These are phyloP conservation scores for Lachnellula hyalina DNA, from an alignment of 2,329 filamentous ascomycete species.

Conservation along the genomic window DNA sequence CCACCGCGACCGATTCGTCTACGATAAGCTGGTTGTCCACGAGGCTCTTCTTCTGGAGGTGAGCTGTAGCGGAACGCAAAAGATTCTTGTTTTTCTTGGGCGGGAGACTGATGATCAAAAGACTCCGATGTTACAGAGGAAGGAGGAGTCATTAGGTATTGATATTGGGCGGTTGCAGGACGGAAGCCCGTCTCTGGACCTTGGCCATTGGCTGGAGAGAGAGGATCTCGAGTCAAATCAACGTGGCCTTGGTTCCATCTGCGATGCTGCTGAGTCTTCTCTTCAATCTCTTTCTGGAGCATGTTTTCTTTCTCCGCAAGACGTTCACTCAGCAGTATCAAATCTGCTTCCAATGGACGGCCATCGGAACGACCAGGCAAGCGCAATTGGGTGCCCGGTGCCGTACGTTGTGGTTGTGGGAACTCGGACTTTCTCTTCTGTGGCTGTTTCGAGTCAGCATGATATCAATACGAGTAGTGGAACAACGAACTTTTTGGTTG, in stretches of 20 bases:
- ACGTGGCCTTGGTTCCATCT: conserved; percentile 89
- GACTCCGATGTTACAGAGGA: conserved; percentile 37
- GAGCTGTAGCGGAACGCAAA: conserved; percentile 22
- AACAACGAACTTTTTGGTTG: conserved; percentile 74
- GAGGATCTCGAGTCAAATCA: conserved; percentile 78
- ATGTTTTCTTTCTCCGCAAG: conserved; percentile 76
- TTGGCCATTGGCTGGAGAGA: conserved; percentile 70
- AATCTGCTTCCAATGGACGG: conserved; percentile 69
- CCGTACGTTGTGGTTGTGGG: conserved; percentile 46
- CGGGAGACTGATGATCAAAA: conserved; percentile 30
- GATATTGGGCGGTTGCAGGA: conserved; percentile 61
- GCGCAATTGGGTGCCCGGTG: conserved; percentile 60
- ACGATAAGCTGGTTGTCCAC: conserved; percentile 60
- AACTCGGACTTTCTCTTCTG: conserved; percentile 67
- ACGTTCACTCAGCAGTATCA: conserved; percentile 70
- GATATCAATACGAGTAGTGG: conserved; percentile 28
- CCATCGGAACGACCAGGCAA: conserved; percentile 65
- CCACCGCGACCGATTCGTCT: conserved; percentile 80
- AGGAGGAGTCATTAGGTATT: conserved; percentile 63
- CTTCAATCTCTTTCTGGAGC: conserved; percentile 76
- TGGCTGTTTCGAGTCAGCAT: conserved; percentile 40
- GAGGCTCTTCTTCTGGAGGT: conserved; percentile 27
- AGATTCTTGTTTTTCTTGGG: conserved; percentile 23
- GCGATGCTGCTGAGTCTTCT: conserved; percentile 80
- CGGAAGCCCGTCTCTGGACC: conserved; percentile 60